Evolutionary conservation across 257 asterid genomes (phyloP).

Genomic region (Verbena officinalis): DNA sequence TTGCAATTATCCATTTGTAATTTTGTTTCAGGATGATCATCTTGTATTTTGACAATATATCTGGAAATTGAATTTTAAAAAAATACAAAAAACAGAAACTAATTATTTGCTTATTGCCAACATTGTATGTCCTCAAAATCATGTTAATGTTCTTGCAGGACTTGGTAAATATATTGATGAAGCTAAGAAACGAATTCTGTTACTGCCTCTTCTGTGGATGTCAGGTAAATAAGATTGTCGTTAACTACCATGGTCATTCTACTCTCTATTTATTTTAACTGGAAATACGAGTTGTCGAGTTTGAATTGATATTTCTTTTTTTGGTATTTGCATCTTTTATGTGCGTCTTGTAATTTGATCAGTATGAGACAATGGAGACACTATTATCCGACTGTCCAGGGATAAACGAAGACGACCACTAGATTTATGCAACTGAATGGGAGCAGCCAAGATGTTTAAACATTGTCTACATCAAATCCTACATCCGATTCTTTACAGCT

Average conservation of each 20-base stretch:
- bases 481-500: background rate
- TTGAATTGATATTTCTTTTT: conserved; percentile 6
- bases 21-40: too few relatives aligned
- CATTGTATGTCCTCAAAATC: background rate
- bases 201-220: conserved; percentile 95
- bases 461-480: background rate
- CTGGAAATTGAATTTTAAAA: too few relatives aligned
- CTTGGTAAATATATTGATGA: conserved; percentile 60
- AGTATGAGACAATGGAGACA: conserved; percentile 76
- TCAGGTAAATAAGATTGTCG: conserved; percentile 50
- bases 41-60: too few relatives aligned
- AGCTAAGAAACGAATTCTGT: conserved; percentile 68
- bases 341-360: conserved; percentile 29
- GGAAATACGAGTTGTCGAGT: background rate
- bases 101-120: background rate
- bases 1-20: too few relatives aligned
- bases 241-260: background rate
- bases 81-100: too few relatives aligned
- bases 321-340: conserved; percentile 20
- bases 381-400: conserved; percentile 76
- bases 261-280: background rate
- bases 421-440: conserved; percentile 21
- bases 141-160: conserved; percentile 45
- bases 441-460: background rate
- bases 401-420: conserved; percentile 82